phyloP scores from a whole-genome alignment of 2,329 filamentous ascomycete species.

The Simplicillium aogashimaense region DNA sequence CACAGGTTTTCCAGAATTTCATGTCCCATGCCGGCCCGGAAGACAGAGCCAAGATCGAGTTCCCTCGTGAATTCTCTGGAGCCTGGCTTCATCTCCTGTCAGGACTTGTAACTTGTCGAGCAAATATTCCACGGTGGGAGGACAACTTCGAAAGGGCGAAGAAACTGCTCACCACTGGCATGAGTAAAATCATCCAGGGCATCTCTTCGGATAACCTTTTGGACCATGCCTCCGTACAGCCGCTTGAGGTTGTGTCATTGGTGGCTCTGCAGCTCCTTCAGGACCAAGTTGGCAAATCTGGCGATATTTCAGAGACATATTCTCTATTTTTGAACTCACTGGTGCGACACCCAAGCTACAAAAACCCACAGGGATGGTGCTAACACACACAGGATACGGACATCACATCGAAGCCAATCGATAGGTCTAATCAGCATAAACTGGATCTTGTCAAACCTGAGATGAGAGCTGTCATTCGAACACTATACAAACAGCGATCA shows the following conservation, averaged over 20 bases:
- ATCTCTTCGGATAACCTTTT: constrained; percentile 21
- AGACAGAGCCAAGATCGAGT: constrained; percentile 17
- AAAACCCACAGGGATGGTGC: not conserved
- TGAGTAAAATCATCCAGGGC: constrained; percentile 23
- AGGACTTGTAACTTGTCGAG: constrained; percentile 19
- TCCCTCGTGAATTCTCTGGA: constrained; percentile 25
- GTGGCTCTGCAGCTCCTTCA: constrained; percentile 26
- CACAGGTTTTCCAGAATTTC: constrained; percentile 18
- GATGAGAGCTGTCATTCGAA: constrained; percentile 24
- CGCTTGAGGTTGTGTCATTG: constrained; percentile 31
- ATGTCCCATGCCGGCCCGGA: constrained; percentile 15
- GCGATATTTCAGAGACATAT: constrained; percentile 30
- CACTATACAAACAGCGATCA: constrained; percentile 19
- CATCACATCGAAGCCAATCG: constrained; percentile 27
- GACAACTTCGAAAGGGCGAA: constrained; percentile 19
- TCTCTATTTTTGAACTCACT: constrained; percentile 29
- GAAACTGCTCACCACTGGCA: constrained; percentile 21
- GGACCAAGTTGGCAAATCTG: constrained; percentile 25
- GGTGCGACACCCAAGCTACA: constrained; percentile 15
- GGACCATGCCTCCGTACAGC: constrained; percentile 26
- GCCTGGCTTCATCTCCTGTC: constrained; percentile 33
- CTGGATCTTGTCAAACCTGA: constrained; percentile 31
- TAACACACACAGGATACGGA: constrained; percentile 24
- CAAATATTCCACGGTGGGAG: constrained; percentile 13
- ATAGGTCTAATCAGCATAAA: constrained; percentile 28